Percentiles rank a stretch among this genome's conserved stretches.
phyloP scores from a whole-genome alignment of 768 basidiomycete genomes.

The Lanmaoa pseudosensibilis region DNA sequence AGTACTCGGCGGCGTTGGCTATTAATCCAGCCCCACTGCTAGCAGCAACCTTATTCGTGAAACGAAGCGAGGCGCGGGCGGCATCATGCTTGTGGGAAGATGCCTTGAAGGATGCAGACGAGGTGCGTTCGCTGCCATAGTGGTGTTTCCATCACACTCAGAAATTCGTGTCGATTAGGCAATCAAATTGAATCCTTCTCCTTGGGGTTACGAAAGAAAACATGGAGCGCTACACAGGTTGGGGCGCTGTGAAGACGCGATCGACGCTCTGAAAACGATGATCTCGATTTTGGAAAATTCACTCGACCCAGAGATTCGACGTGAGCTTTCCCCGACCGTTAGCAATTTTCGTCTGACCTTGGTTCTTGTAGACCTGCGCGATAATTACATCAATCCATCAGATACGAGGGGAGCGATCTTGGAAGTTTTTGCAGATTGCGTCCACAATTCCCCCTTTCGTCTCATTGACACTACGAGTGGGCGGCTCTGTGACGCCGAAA shows the following conservation, averaged over 20 bases:
- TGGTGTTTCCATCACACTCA: neutral
- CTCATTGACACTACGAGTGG: constrained; percentile 23
- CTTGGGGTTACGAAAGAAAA: constrained; percentile 15
- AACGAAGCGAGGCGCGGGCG: constrained; percentile 13
- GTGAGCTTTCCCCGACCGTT: constrained; percentile 1
- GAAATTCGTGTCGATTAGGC: constrained; percentile 3
- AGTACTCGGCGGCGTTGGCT: constrained; percentile 16
- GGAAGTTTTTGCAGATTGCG: neutral
- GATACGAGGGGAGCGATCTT: neutral
- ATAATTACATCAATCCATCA: constrained; percentile 12
- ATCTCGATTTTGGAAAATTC: constrained; percentile 12
- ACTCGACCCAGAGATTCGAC: constrained; percentile 4
- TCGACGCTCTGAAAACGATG: constrained; percentile 7
- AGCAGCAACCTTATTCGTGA: constrained; percentile 2
- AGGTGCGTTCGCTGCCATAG: constrained; percentile 5
- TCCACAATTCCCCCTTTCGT: constrained; percentile 10
- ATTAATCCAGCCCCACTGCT: neutral
- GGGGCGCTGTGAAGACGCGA: constrained; percentile 12
- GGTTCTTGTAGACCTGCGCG: constrained; percentile 4
- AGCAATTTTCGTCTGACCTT: neutral
- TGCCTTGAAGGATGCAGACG: constrained; percentile 17
- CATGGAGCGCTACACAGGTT: constrained; percentile 14
- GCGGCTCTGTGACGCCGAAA: constrained; percentile 17
- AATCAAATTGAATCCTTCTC: constrained; percentile 7
- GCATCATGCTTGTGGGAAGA: constrained; percentile 6